Conservation (phyloP, 164 flowering plant genomes). For the Magnolia changhungtana region DNA sequence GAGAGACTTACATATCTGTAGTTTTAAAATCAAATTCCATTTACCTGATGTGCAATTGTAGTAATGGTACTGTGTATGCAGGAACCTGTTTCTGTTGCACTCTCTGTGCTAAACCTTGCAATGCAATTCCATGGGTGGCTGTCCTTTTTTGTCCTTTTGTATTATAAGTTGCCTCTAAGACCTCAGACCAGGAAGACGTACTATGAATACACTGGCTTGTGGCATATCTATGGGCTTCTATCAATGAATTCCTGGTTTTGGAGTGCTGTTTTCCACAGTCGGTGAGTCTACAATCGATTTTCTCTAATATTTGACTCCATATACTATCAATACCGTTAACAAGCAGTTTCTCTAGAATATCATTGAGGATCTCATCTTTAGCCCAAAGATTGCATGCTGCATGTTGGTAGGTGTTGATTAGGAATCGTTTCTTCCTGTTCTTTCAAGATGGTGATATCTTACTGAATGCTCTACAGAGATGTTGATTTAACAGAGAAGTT, state of each 20-base stretch:
- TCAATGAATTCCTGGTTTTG: constrained; percentile 92
- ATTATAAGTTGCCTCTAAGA: constrained; percentile 74
- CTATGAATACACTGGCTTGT: constrained; percentile 75
- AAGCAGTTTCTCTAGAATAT: not conserved
- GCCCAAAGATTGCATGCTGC: not conserved
- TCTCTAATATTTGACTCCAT: not conserved
- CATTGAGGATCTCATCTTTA: not conserved
- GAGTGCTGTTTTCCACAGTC: constrained; percentile 83
- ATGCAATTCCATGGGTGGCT: constrained; percentile 92
- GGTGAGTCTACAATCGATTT: constrained; percentile 39
- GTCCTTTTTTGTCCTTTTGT: constrained; percentile 71
- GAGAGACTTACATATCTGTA: not conserved
- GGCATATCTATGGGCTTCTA: constrained; percentile 75
- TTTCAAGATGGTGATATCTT: not conserved
- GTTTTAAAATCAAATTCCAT: not conserved
- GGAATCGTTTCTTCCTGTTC: not conserved
- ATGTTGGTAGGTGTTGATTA: not conserved
- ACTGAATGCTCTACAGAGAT: constrained; percentile 47
- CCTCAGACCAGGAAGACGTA: constrained; percentile 51
- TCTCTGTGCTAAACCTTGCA: constrained; percentile 78
- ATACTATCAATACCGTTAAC: not conserved
- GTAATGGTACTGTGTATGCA: constrained; percentile 23
- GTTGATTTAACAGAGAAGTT: constrained; percentile 80
- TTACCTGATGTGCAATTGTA: not conserved
- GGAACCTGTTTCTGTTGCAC: constrained; percentile 88